These are phyloP conservation scores for Ceratocystis alfenasii DNA, from an alignment of 2,329 filamentous ascomycete species.

Conservation along the genomic window DNA sequence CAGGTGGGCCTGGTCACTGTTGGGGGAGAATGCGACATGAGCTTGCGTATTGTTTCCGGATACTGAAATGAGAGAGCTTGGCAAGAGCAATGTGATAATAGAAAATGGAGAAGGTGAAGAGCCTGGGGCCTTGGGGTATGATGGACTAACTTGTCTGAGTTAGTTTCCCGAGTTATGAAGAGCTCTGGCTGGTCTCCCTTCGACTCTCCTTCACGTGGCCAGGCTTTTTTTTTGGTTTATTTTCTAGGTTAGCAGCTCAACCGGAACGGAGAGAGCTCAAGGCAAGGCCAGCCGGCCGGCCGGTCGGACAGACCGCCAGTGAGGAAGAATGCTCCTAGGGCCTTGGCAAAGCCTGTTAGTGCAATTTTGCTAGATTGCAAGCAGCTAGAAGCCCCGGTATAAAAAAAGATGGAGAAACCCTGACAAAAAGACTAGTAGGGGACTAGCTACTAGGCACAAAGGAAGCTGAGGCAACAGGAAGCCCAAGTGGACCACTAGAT, in stretches of 20 bases:
- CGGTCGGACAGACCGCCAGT: not conserved
- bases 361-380: not conserved
- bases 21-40: not conserved
- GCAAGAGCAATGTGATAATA: conserved; percentile 1
- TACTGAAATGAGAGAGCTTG: not conserved
- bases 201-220: not conserved
- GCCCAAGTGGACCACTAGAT: not conserved
- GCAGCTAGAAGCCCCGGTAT: not conserved
- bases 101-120: not conserved
- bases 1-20: not conserved
- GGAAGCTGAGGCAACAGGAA: not conserved
- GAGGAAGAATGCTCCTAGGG: not conserved
- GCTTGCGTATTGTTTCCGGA: not conserved
- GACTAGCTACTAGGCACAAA: not conserved
- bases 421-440: not conserved
- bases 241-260: not conserved
- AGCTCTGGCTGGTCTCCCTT: not conserved
- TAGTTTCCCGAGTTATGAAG: not conserved
- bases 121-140: not conserved
- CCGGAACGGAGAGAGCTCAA: not conserved
- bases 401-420: not conserved
- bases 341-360: not conserved
- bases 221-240: not conserved
- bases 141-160: not conserved
- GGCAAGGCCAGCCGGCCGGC: not conserved